These are phyloP conservation scores for Colletotrichum camelliae DNA, from an alignment of 2,329 filamentous ascomycete species.

Conservation along the genomic window DNA sequence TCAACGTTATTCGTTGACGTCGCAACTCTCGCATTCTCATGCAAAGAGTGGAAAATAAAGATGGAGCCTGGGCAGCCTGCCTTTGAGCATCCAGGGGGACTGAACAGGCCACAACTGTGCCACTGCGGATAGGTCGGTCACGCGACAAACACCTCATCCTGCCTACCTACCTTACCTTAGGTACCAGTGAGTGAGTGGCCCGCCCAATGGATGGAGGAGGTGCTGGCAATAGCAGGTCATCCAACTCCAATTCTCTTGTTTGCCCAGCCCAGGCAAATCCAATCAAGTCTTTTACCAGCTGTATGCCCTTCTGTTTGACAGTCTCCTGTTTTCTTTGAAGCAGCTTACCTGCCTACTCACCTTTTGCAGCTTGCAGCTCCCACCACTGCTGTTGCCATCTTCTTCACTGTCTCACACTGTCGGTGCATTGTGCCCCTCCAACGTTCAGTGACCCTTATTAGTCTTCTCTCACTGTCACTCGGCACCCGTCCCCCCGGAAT, in stretches of 20 bases:
- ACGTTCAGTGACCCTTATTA: not conserved
- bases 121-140: conserved; percentile 10
- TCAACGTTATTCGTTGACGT: not conserved
- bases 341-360: not conserved
- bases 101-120: conserved; percentile 18
- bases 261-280: not conserved
- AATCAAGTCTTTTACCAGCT: conserved; percentile 4
- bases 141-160: conserved; percentile 19
- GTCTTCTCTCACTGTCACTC: not conserved
- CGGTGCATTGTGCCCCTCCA: not conserved
- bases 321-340: not conserved
- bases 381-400: not conserved
- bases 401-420: not conserved
- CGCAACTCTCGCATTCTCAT: not conserved
- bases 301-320: not conserved
- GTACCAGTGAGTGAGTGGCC: not conserved
- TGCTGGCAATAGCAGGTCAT: not conserved
- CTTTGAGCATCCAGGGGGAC: not conserved
- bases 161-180: not conserved
- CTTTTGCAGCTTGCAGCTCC: not conserved
- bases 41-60: conserved; percentile 1
- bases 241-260: not conserved
- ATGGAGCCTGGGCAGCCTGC: not conserved
- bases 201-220: not conserved
- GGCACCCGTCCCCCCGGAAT: not conserved